These are phyloP conservation scores for Trametes versicolor DNA, from an alignment of 1,284 basidiomycete species.

Conservation along the genomic window DNA sequence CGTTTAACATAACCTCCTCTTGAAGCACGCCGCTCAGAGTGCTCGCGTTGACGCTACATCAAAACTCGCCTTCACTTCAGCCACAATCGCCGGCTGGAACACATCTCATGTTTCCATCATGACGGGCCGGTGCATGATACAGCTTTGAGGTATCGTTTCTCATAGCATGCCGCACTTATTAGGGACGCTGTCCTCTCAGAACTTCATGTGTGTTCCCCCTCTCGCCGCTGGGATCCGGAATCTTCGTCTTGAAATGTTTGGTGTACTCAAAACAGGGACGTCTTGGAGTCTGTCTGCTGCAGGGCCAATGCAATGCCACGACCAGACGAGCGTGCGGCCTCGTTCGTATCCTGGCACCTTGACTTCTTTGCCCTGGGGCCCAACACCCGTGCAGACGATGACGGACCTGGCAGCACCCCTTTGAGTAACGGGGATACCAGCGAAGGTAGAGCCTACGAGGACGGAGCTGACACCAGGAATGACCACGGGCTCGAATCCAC, in stretches of 20 bases:
- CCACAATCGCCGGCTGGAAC: not conserved
- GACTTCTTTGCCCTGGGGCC: conserved; percentile 87
- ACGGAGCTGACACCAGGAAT: conserved; percentile 92
- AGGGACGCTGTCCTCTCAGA: not conserved
- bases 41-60: too few species aligned
- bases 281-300: not conserved
- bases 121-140: not conserved
- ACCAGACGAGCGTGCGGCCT: conserved; percentile 79
- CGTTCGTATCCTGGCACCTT: conserved; percentile 89
- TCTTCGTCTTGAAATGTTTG: too few species aligned
- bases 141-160: conserved; percentile 2
- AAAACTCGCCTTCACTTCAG: not conserved
- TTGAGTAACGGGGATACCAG: conserved; percentile 94
- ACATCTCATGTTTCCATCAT: not conserved
- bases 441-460: conserved; percentile 89
- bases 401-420: conserved; percentile 93
- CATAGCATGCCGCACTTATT: not conserved
- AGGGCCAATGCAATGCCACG: too few species aligned
- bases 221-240: not conserved
- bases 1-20: too few species aligned
- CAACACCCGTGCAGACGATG: conserved; percentile 93
- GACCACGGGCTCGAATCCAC: conserved; percentile 85
- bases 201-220: not conserved
- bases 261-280: not conserved
- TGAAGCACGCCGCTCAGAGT: not conserved